Evolutionary conservation across 129 eudicot genomes (phyloP), one percentile per base, ranked within the genome.

Genomic region (Heracleum sosnowskyi): DNA sequence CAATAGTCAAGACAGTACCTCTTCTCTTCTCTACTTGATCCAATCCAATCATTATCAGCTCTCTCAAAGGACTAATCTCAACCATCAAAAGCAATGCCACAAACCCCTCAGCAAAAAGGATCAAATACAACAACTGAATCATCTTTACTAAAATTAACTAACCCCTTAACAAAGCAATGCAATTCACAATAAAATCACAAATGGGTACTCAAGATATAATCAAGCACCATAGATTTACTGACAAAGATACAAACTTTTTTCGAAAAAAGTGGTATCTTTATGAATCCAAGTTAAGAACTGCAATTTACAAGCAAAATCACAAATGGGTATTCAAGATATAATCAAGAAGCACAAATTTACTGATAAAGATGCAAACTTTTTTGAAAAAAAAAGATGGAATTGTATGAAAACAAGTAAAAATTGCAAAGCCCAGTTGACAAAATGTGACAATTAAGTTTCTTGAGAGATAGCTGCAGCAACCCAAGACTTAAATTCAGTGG

Each of bases 1-100:
- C 98, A 78, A 94, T 90, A 13, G 98, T 91, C 53, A 91, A 83
- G 76, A 94, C 96, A 70, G 97, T 90, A 17, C 93, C 97, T 75
- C 87, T 91, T 69, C 98, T 90, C 98, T 90, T 87, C 75, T 90
- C 91, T 83, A 94, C 96, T 80, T 94, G 98, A 91, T 94, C 98
- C 79, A 94, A 88, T 73, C 92, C 86, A 86, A 86, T 91, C 88
- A 91, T 90, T 34, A 94, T 97, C 41, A 94, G 81, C 81, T 94
- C 98, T 76, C 98, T 90, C 9, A 94, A 79, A 68, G 98, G 98
- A 84, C 98, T 96, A 84, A 94, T 90, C 85, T 94, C 90, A 84
- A 94, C 98, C 93, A 94, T 82, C 34, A 94, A 60, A 47, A 94
- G 89, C 63, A 94, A 90, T 73, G 92, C 98, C 84, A 88, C 93